These are phyloP conservation scores for Protea cynaroides DNA, from an alignment of 164 flowering plant species.

Conservation along the genomic window DNA sequence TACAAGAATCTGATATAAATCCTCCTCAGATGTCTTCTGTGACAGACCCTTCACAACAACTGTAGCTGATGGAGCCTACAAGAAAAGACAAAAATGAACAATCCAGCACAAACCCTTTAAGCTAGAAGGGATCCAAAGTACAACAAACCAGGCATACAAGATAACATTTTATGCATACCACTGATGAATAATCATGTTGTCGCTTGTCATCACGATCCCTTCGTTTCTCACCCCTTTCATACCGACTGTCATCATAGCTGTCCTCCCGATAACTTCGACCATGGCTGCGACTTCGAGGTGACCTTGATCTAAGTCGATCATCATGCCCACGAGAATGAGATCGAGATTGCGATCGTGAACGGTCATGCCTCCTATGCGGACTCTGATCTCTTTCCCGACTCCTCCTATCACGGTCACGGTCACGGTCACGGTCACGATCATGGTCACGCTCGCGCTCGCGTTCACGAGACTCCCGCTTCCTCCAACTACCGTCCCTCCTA, in stretches of 20 bases:
- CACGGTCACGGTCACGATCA: conserved; percentile 70
- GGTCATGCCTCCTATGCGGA: conserved; percentile 62
- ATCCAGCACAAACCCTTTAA: no score
- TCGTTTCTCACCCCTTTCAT: conserved; percentile 64
- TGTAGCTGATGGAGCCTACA: conserved; percentile 91
- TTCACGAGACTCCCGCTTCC: conserved; percentile 62
- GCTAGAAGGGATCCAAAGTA: no score
- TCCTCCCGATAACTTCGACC: conserved; percentile 82
- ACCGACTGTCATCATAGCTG: conserved; percentile 70
- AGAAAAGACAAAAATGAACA: neutral
- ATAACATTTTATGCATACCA: conserved; percentile 36
- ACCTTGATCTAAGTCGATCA: conserved; percentile 74
- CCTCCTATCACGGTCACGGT: conserved; percentile 51
- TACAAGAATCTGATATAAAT: conserved; percentile 89
- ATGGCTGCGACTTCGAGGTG: conserved; percentile 80
- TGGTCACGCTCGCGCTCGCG: conserved; percentile 43
- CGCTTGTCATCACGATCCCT: conserved; percentile 82
- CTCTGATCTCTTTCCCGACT: conserved; percentile 67
- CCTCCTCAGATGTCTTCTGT: conserved; percentile 94
- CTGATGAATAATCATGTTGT: conserved; percentile 51
- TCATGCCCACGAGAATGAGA: conserved; percentile 70
- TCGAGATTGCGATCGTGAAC: conserved; percentile 46
- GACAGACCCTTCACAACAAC: conserved; percentile 97
- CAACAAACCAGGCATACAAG: neutral
- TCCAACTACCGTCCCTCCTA: conserved; percentile 72